phyloP scores from a whole-genome alignment of 768 basidiomycete species.

The Crucibulum laeve region DNA sequence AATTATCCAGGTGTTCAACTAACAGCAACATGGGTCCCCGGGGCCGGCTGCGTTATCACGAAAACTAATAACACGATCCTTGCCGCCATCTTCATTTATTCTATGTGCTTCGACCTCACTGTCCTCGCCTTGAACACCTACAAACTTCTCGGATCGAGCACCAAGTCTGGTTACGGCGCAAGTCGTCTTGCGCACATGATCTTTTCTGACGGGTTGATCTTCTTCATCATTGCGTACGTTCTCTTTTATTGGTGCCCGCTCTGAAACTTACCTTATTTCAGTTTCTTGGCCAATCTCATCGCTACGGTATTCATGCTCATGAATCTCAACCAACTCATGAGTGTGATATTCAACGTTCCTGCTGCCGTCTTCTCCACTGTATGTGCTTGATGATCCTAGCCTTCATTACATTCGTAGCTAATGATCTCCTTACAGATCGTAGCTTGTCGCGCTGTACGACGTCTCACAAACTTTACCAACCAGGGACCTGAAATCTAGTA shows the following conservation, averaged over 20 bases:
- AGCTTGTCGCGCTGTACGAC: constrained; percentile 56
- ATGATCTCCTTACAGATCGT: constrained; percentile 37
- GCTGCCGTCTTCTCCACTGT: constrained; percentile 53
- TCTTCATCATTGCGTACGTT: constrained; percentile 69
- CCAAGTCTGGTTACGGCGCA: constrained; percentile 18
- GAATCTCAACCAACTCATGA: constrained; percentile 65
- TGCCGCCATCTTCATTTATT: constrained; percentile 70
- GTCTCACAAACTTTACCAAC: constrained; percentile 47
- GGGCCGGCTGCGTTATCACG: constrained; percentile 46
- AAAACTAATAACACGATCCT: constrained; percentile 60
- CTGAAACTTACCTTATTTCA: constrained; percentile 11
- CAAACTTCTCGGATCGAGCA: constrained; percentile 39
- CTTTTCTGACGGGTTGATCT: constrained; percentile 69
- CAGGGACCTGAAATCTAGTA: constrained; percentile 42
- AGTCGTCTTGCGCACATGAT: constrained; percentile 58
- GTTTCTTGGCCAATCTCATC: constrained; percentile 39
- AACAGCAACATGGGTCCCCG: constrained; percentile 48
- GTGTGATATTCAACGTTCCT: constrained; percentile 61
- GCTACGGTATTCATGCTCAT: constrained; percentile 64
- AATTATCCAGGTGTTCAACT: constrained; percentile 47
- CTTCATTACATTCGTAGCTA: not conserved
- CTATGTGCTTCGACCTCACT: constrained; percentile 68
- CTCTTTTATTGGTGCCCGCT: not conserved
- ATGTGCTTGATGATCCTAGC: constrained; percentile 11
- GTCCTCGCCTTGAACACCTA: constrained; percentile 57